Conservation (phyloP, 139 green algal species). For the Parachlorella kessleri region DNA sequence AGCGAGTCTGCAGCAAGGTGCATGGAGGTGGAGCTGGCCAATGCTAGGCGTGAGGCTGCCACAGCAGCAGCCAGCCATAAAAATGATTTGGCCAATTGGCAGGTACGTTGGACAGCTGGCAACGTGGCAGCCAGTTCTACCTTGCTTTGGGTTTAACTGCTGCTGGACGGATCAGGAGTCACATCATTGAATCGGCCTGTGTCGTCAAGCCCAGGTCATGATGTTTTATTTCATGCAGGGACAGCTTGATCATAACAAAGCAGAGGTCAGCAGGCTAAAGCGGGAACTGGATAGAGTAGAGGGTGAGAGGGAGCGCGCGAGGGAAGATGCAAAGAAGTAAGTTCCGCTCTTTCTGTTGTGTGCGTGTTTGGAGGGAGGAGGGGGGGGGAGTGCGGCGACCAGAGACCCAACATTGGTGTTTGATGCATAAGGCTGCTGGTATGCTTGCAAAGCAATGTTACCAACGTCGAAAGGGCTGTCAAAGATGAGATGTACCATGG, state of each 20-base stretch:
- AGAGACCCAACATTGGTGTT: no score
- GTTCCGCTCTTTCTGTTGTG: neutral
- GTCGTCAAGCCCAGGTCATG: no score
- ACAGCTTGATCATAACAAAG: slow-evolving; percentile 57
- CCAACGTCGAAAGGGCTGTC: no score
- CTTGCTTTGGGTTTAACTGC: no score
- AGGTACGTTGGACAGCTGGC: slow-evolving; percentile 16
- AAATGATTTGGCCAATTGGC: slow-evolving; percentile 51
- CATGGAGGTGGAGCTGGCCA: slow-evolving; percentile 72
- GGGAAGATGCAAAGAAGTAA: slow-evolving; percentile 61
- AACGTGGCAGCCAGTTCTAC: no score
- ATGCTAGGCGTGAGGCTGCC: slow-evolving; percentile 55
- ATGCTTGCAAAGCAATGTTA: no score
- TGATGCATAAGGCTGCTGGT: no score
- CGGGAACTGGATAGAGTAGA: slow-evolving; percentile 75
- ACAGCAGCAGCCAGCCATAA: slow-evolving; percentile 56
- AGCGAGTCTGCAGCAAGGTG: slow-evolving; percentile 49
- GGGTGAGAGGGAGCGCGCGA: slow-evolving; percentile 63
- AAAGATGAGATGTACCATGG: no score
- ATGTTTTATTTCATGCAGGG: neutral
- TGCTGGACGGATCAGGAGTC: no score
- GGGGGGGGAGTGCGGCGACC: no score
- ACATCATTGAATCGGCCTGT: no score
- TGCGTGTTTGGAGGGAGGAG: neutral
- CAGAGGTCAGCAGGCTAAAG: slow-evolving; percentile 53